Base-by-base conservation (phyloP, 257 asterid species). In the Capsicum baccatum region DNA sequence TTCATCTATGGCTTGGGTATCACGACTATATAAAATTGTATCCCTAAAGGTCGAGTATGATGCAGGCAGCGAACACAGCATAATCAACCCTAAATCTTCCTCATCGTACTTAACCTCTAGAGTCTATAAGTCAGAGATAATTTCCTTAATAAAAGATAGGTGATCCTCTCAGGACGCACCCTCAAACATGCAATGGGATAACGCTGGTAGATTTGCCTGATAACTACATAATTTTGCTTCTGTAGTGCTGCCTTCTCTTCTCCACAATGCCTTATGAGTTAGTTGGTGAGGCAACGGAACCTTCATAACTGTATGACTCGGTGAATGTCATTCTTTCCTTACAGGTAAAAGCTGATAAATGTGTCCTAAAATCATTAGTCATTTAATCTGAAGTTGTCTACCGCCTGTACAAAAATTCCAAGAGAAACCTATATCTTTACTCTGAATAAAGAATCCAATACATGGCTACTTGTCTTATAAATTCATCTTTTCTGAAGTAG, bases 241-340 rank as follows among this genome's bases (percentile, higher is more conserved):
- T 26, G 5, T 86, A 94, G 98, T 93, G 97, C 50, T 94, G 98
- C 85, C 99, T n/a, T n/a, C n/a, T n/a, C n/a, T n/a, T n/a, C n/a
- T n/a, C n/a, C n/a, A n/a, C n/a, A n/a, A n/a, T n/a, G n/a, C n/a
- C n/a, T 17, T 74, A 94, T 3, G 93, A 94, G 79, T 86, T 92
- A 52, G 93, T 94, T 35, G 99, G 99, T 21, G 92, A 91, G 17
- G 86, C 90, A 82, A 87, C 93, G 91, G 92, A 93, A 80, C 86
- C 94, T 42, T 86, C 87, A 44, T 91, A 91, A 82, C 84, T 95
- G 52, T 92, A 90, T 87, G 92, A 94, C 85, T 94, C 98, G 0
- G 98, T 95, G 79, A 93, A 94, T 87, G 85, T 95, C 76, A 66
- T 94, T 60, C 68, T 95, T 95, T 93, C 91, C n/a, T 86, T 95